Base-by-base conservation (phyloP, 352 stramenopile species). In the Pythium scleroteichum region DNA sequence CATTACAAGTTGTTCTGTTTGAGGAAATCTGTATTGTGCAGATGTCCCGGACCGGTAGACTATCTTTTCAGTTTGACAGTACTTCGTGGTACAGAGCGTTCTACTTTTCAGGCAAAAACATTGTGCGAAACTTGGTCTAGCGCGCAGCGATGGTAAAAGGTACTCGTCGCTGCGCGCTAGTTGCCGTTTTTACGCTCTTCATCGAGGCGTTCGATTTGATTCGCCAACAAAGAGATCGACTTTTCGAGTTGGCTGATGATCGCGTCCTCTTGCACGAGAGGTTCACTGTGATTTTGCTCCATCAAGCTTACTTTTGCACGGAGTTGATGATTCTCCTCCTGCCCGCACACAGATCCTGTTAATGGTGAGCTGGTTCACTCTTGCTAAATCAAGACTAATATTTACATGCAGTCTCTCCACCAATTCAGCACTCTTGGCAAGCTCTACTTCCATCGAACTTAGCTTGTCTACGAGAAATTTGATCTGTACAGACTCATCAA, bases 401-500 rank as follows among this genome's bases (percentile, higher is more conserved):
- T 57, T 32, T 51, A 87, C 79, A 72, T 89, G 75, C 12, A 89
- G 19, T 8, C 56, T 75, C 23, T 59, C 49, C 44, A 86, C 67
- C 22, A 75, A 74, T 16, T 60, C 40, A 44, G 63, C 58, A 9
- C 55, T 75, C 47, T 74, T 76, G 23, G 66, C 61, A 40, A 78
- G 72, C 35, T 82, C 74, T 2, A 63, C 66, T 22, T 89, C 79
- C 27, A 87, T 64, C 10, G 66, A 68, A 26, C 69, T 83, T 39
- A 89, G 55, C 29, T 72, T 66, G 56, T 85, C 77, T 6, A 81
- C 73, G 0, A 89, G 65, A 39, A 82, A 75, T 42, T 85, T 72
- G 29, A 89, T 86, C 79, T 89, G 23, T 2, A 27, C 29, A 35
- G 10, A 35, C 10, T 35, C 29, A 35, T 5, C 29, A 35, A 35